Conservation (phyloP, 495 filamentous ascomycete species). For the Amphirosellinia nigrospora region DNA sequence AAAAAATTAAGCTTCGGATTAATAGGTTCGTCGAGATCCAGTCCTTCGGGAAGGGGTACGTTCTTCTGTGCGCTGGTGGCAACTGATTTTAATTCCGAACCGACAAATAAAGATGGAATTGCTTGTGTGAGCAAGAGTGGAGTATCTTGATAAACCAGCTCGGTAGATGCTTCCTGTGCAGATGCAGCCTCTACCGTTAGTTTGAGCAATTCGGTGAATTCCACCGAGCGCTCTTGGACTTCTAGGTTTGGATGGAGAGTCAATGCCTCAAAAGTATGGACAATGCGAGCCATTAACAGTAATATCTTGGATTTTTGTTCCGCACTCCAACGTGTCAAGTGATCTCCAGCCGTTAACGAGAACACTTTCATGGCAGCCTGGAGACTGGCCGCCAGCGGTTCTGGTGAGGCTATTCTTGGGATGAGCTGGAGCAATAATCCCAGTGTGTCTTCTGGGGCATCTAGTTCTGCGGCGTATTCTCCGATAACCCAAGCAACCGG, state of each 20-base stretch:
- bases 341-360: conserved; percentile 64
- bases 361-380: conserved; percentile 89
- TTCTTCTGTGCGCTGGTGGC: conserved; percentile 82
- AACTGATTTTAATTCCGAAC: conserved; percentile 90
- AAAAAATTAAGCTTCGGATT: conserved; percentile 72
- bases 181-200: conserved; percentile 77
- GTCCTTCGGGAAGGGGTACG: conserved; percentile 74
- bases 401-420: conserved; percentile 58
- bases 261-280: conserved; percentile 78
- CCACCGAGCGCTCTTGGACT: conserved; percentile 94
- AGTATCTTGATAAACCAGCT: conserved; percentile 63
- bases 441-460: conserved; percentile 67
- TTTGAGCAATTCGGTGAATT: conserved; percentile 87
- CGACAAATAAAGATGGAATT: conserved; percentile 83
- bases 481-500: conserved; percentile 84
- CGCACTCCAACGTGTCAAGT: conserved; percentile 63
- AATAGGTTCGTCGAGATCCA: conserved; percentile 81
- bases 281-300: conserved; percentile 78
- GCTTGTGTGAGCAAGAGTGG: conserved; percentile 85
- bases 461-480: conserved; percentile 78
- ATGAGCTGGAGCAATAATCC: conserved; percentile 75
- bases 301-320: conserved; percentile 71
- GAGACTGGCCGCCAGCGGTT: conserved; percentile 75
- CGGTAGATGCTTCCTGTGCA: conserved; percentile 50
- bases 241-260: conserved; percentile 83